A percentile compares a stretch with the other conserved stretches of the same genome.
phyloP scores from a whole-genome alignment of 1,284 basidiomycete species.

The Austropuccinia psidii region DNA sequence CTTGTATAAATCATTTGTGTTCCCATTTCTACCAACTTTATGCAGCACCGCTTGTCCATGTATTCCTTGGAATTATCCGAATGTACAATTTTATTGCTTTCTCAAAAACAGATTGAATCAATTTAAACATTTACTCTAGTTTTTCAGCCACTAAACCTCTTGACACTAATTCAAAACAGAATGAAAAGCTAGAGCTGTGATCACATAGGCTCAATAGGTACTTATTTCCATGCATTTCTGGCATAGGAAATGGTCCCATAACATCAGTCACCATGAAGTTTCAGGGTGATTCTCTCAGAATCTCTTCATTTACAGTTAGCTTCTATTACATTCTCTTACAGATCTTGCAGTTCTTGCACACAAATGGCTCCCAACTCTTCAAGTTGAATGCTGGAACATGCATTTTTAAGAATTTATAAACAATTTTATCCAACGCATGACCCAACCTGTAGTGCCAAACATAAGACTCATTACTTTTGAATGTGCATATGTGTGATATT shows the following conservation, averaged over 20 bases:
- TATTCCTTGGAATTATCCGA: slow-evolving; percentile 2
- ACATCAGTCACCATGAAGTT: neutral
- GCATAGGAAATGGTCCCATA: neutral
- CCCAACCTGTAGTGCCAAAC: too few relatives aligned
- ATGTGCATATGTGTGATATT: too few relatives aligned
- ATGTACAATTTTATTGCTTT: neutral
- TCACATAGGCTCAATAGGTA: neutral
- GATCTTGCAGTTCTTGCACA: too few relatives aligned
- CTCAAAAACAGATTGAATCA: neutral
- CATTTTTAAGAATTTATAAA: too few relatives aligned
- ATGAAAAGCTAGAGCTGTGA: neutral
- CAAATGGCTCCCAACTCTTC: too few relatives aligned
- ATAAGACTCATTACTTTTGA: too few relatives aligned
- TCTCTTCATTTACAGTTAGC: neutral
- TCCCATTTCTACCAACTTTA: neutral
- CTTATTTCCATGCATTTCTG: neutral
- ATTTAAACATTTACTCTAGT: neutral
- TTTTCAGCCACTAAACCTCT: neutral
- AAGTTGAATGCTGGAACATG: too few relatives aligned
- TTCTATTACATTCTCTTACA: too few relatives aligned
- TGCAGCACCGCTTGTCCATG: neutral
- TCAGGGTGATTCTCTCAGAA: neutral
- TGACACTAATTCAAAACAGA: neutral
- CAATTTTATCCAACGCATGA: too few relatives aligned
- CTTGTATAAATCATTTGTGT: too few relatives aligned